A percentile compares a stretch with the other conserved stretches of the same genome.
phyloP scores from a whole-genome alignment of 2,329 filamentous ascomycete genomes.

The Berkeleyomyces basicola region DNA sequence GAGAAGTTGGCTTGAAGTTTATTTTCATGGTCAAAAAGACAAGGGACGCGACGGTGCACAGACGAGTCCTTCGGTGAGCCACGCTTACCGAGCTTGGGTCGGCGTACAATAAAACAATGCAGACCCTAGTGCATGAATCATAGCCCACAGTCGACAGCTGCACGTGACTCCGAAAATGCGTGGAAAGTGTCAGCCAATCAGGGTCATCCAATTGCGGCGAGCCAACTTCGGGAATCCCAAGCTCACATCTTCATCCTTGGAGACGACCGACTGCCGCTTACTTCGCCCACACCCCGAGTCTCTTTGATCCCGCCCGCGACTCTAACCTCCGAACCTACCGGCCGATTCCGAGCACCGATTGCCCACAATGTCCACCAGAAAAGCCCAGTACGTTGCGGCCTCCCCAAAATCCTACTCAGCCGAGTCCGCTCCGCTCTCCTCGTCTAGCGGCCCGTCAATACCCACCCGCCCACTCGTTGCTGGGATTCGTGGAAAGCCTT shows the following conservation, averaged over 20 bases:
- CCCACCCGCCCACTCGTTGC: background rate
- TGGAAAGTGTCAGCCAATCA: constrained; percentile 2
- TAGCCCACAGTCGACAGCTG: background rate
- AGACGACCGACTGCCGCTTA: background rate
- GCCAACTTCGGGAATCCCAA: background rate
- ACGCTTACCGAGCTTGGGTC: background rate
- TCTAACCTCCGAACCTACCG: background rate
- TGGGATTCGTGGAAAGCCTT: constrained; percentile 15
- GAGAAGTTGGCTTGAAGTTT: background rate
- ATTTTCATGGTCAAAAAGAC: background rate
- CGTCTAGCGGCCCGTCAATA: background rate
- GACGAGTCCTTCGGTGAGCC: background rate
- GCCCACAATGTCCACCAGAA: constrained; percentile 26
- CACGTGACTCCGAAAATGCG: background rate
- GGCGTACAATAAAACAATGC: background rate
- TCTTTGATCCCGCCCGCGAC: background rate
- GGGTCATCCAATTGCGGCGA: background rate
- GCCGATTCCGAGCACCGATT: constrained; percentile 11
- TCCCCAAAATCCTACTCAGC: background rate
- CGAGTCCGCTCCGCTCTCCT: background rate
- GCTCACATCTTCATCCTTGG: background rate
- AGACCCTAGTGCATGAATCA: background rate
- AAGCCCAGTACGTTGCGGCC: constrained; percentile 24
- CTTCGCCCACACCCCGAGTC: background rate
- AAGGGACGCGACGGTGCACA: background rate